Percentiles rank a stretch among this genome's conserved stretches.
Evolutionary conservation across 495 filamentous ascomycete genomes (phyloP).

Genomic region (Neurospora sp.): DNA sequence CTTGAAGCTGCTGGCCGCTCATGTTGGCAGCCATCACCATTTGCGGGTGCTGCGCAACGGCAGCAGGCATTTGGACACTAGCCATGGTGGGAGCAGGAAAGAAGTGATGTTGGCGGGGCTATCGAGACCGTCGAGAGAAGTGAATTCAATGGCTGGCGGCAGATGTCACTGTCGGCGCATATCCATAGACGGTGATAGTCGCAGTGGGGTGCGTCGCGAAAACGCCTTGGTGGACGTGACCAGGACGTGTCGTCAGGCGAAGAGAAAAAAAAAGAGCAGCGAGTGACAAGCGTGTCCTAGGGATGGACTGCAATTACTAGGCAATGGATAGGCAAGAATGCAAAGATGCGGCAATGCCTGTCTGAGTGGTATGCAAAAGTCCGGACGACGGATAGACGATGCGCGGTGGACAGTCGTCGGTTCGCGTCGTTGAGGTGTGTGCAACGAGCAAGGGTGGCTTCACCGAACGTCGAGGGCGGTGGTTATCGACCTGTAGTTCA

Average conservation of each 20-base stretch:
- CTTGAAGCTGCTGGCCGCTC: constrained; percentile 52
- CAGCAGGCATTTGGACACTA: constrained; percentile 61
- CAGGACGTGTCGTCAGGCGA: background rate
- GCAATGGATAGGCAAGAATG: background rate
- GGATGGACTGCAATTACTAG: background rate
- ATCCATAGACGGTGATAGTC: constrained; percentile 20
- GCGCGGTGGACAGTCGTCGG: constrained; percentile 13
- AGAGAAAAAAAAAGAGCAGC: background rate
- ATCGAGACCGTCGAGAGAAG: constrained; percentile 8
- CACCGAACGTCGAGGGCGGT: background rate
- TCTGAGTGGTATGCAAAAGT: background rate
- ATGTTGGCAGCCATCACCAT: constrained; percentile 44
- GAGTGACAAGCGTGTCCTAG: background rate
- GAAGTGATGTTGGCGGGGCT: background rate
- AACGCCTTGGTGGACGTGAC: background rate
- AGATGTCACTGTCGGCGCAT: constrained; percentile 24
- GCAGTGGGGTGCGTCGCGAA: constrained; percentile 11
- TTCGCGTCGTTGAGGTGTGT: background rate
- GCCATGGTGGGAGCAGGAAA: constrained; percentile 49
- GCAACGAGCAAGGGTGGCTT: background rate
- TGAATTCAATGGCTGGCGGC: constrained; percentile 12
- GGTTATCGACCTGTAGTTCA: constrained; percentile 1
- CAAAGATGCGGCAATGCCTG: background rate
- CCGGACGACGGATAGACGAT: background rate
- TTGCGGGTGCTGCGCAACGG: constrained; percentile 47